These are phyloP conservation scores for Trematosphaeria pertusa DNA, from an alignment of 2,329 filamentous ascomycete genomes.

Conservation along the genomic window DNA sequence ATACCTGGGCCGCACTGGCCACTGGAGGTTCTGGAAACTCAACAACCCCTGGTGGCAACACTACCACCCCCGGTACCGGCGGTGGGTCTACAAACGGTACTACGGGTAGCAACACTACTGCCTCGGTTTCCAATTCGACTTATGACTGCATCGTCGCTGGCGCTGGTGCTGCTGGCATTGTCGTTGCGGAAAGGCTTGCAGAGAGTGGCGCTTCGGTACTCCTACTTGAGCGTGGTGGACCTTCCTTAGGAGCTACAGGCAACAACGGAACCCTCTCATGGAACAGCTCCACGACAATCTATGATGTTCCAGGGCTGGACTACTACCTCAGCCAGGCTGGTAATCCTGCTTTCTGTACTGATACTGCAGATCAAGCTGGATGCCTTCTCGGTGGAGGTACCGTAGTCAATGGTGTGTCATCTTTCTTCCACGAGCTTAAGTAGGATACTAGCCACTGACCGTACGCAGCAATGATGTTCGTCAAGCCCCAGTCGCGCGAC, in stretches of 20 bases:
- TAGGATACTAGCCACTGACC: no score
- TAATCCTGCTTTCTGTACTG: slow-evolving; percentile 58
- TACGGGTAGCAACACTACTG: slow-evolving; percentile 37
- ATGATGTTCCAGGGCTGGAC: slow-evolving; percentile 46
- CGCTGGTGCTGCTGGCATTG: slow-evolving; percentile 66
- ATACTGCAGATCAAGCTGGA: slow-evolving; percentile 74
- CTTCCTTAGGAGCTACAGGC: slow-evolving; percentile 39
- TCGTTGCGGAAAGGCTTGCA: slow-evolving; percentile 64
- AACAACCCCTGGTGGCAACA: slow-evolving; percentile 26
- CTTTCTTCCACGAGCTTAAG: slow-evolving; percentile 49
- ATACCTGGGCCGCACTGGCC: slow-evolving; percentile 44
- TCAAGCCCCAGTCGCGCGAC: slow-evolving; percentile 55
- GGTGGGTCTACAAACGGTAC: slow-evolving; percentile 28
- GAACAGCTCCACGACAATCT: slow-evolving; percentile 46
- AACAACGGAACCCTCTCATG: slow-evolving; percentile 37
- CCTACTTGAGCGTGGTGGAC: slow-evolving; percentile 56
- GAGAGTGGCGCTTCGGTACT: slow-evolving; percentile 70
- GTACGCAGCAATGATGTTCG: slow-evolving; percentile 42
- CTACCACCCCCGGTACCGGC: slow-evolving; percentile 34
- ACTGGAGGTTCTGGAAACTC: slow-evolving; percentile 22
- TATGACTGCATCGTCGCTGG: slow-evolving; percentile 69
- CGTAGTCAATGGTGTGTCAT: slow-evolving; percentile 69
- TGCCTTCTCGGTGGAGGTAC: slow-evolving; percentile 73
- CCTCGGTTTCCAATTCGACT: slow-evolving; percentile 52
- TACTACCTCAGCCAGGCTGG: slow-evolving; percentile 43